phyloP scores from a whole-genome alignment of 2,329 filamentous ascomycete species.

The Nigrospora oryzae region DNA sequence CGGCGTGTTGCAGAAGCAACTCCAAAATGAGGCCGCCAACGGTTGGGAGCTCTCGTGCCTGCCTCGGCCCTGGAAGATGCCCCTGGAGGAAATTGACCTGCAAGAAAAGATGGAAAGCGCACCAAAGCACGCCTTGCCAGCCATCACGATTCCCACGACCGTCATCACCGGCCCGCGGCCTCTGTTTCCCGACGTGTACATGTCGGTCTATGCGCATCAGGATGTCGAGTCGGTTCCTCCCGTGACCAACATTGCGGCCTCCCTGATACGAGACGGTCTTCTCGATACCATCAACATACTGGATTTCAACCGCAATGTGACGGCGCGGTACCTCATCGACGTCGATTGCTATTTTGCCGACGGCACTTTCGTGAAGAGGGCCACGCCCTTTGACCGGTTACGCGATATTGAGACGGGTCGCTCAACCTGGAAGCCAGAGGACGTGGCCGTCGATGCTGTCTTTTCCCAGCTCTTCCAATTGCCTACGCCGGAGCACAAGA shows the following conservation, averaged over 20 bases:
- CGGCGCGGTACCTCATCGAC: slow-evolving; percentile 85
- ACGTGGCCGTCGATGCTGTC: slow-evolving; percentile 93
- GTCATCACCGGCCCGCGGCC: slow-evolving; percentile 67
- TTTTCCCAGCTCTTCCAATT: slow-evolving; percentile 92
- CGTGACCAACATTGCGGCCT: slow-evolving; percentile 66
- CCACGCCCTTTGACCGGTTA: slow-evolving; percentile 85
- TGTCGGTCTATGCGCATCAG: slow-evolving; percentile 84
- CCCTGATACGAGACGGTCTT: slow-evolving; percentile 75
- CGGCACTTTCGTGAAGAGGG: slow-evolving; percentile 85
- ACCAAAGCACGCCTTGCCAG: slow-evolving; percentile 70
- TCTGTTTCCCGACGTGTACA: slow-evolving; percentile 86
- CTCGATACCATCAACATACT: slow-evolving; percentile 91
- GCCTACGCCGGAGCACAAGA: slow-evolving; percentile 80
- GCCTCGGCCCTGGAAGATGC: slow-evolving; percentile 60
- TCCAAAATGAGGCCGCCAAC: slow-evolving; percentile 65
- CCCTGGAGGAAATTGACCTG: slow-evolving; percentile 50
- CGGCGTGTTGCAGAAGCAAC: slow-evolving; percentile 74
- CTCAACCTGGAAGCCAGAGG: slow-evolving; percentile 93
- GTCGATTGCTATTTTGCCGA: slow-evolving; percentile 90
- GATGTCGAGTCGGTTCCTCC: slow-evolving; percentile 84
- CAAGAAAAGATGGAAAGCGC: slow-evolving; percentile 50
- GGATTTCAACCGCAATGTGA: slow-evolving; percentile 82
- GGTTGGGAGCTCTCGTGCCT: slow-evolving; percentile 68
- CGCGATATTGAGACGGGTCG: slow-evolving; percentile 56
- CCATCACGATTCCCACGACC: slow-evolving; percentile 65